Base-by-base conservation (phyloP, 169 alveolate species). In the Babesia bigemina region DNA sequence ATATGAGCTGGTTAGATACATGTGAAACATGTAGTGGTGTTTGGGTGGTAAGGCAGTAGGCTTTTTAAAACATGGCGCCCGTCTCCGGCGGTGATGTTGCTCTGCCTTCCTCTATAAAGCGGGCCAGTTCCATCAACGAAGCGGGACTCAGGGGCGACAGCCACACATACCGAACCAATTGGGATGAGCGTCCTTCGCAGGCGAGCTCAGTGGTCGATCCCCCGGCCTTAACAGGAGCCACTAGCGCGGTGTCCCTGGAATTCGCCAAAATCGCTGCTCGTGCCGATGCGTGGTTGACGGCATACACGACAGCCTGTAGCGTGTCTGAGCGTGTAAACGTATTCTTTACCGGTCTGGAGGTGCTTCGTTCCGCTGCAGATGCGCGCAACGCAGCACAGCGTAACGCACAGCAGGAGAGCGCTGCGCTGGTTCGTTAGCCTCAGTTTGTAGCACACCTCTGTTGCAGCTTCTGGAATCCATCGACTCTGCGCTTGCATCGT, bases 401-500 rank as follows among this genome's bases (percentile, higher is more conserved):
- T 44, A 16, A 29, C 8, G 45, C n/a, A 11, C 17, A 28, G 10
- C 74, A 49, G 19, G 45, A 50, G 29, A 17, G 48, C 24, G 63
- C 62, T 26, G 59, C 29, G 61, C 33, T 16, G 74, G 74, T 65
- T 65, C 24, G 74, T 65, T 65, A 8, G 19, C 49, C 59, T 9
- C 26, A 6, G 44, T 9, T 60, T 11, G 19, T 10, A 10, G 58
- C 50, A 44, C 48, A 65, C 39, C 9, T 75, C 24, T 14, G 42
- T 55, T 58, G 36, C 52, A 74, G 70, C 44, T 79, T 47, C 24
- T 55, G 57, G 69, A 69, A 10, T 53, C 33, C 19, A 79, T 79
- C 8, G 71, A 49, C 17, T 24, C 44, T 10, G 63, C 77, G 13
- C 56, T 79, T n/a, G 44, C 50, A 16, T 52, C 50, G 12, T 39